A percentile compares a stretch with the other conserved stretches of the same genome.
phyloP scores from a whole-genome alignment of 345 rosid genomes.

The Bruguiera gymnorhiza region DNA sequence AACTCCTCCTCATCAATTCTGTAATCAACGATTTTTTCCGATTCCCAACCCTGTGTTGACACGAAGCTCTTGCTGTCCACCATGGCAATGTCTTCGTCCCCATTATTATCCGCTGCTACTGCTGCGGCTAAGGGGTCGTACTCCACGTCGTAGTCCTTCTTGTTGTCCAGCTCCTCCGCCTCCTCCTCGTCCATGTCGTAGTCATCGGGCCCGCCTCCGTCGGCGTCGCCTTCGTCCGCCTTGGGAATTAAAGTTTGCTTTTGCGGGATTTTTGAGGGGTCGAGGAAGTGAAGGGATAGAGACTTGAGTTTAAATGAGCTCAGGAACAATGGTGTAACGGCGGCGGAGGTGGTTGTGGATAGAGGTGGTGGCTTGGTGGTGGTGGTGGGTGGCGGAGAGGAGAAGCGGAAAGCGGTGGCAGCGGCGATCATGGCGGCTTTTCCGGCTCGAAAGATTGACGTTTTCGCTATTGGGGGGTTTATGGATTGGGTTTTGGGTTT shows the following conservation, averaged over 20 bases:
- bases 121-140: conserved; percentile 58
- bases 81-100: conserved; percentile 58
- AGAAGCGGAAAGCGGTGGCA: conserved; percentile 31
- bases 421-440: conserved; percentile 20
- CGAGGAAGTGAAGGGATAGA: conserved; percentile 18
- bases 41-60: conserved; percentile 75
- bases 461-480: conserved; percentile 1
- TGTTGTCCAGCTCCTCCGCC: conserved; percentile 80
- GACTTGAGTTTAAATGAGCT: conserved; percentile 19
- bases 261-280: conserved; percentile 26
- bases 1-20: conserved; percentile 91
- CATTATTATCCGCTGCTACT: conserved; percentile 16
- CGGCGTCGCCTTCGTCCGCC: conserved; percentile 73
- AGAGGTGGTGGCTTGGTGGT: conserved; percentile 20
- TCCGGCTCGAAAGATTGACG: not conserved
- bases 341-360: conserved; percentile 2
- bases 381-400: conserved; percentile 36
- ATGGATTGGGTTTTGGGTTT: conserved; percentile 20
- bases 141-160: conserved; percentile 86
- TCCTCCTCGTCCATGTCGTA: conserved; percentile 86
- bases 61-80: conserved; percentile 74
- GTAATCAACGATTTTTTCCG: conserved; percentile 85
- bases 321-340: conserved; percentile 9
- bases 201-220: conserved; percentile 60
- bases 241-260: conserved; percentile 35